phyloP scores from a whole-genome alignment of 495 filamentous ascomycete genomes.

The Penicillium bialowiezense region DNA sequence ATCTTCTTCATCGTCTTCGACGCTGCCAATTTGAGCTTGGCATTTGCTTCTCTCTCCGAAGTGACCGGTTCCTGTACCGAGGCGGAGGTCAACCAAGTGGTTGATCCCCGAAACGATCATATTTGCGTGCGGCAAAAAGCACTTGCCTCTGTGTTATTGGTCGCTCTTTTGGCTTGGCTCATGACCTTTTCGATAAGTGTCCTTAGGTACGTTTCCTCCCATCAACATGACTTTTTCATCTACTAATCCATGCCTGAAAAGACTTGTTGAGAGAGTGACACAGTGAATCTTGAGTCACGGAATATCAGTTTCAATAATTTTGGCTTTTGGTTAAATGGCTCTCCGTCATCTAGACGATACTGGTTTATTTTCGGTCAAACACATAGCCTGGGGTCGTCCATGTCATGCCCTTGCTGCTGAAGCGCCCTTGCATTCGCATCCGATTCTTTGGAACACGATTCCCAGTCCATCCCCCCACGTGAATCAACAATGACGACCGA shows the following conservation, averaged over 20 bases:
- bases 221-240: conserved; percentile 7
- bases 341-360: not conserved
- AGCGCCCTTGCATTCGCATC: conserved; percentile 51
- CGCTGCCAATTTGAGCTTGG: conserved; percentile 83
- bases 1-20: conserved; percentile 96
- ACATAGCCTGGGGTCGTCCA: conserved; percentile 49
- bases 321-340: not conserved
- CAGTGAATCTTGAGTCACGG: conserved; percentile 15
- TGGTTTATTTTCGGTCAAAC: conserved; percentile 18
- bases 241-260: conserved; percentile 20
- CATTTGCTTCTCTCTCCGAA: conserved; percentile 79
- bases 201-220: conserved; percentile 56
- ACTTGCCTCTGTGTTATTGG: conserved; percentile 73
- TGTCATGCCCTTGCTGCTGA: conserved; percentile 61
- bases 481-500: conserved; percentile 68
- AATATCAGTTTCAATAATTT: not conserved
- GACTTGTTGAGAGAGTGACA: conserved; percentile 69
- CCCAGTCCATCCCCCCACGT: conserved; percentile 64
- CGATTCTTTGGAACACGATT: too few species aligned
- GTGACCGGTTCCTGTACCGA: conserved; percentile 59
- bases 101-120: conserved; percentile 38
- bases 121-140: conserved; percentile 74
- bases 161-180: conserved; percentile 86
- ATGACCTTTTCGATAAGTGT: conserved; percentile 86
- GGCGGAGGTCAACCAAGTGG: conserved; percentile 34